These are phyloP conservation scores for Trichoderma sp. DNA, from an alignment of 2,329 filamentous ascomycete genomes.

Conservation along the genomic window DNA sequence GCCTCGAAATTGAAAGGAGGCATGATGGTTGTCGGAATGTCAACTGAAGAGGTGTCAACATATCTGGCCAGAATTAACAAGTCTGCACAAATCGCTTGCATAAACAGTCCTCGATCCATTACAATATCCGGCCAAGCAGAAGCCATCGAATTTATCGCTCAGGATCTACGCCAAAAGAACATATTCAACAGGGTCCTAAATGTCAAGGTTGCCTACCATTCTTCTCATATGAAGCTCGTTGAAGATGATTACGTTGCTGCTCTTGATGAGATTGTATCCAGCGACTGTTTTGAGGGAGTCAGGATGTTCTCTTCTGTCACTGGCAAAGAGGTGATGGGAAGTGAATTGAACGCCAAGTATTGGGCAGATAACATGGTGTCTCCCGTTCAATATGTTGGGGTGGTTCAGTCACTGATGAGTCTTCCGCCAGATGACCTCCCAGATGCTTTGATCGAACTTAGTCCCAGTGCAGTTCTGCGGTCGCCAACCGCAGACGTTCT, in stretches of 20 bases:
- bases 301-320: constrained; percentile 47
- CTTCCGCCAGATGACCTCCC: constrained; percentile 32
- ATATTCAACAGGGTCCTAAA: constrained; percentile 41
- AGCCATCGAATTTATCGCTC: constrained; percentile 35
- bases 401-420: constrained; percentile 40
- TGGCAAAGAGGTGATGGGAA: constrained; percentile 30
- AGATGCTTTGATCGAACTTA: constrained; percentile 44
- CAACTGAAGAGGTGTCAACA: constrained; percentile 29
- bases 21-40: constrained; percentile 47
- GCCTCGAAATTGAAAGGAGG: constrained; percentile 36
- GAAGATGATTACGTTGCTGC: constrained; percentile 38
- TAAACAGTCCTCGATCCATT: constrained; percentile 46
- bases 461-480: constrained; percentile 41
- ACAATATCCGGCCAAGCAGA: constrained; percentile 46
- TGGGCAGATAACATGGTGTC: constrained; percentile 50
- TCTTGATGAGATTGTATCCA: constrained; percentile 29
- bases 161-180: constrained; percentile 33
- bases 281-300: constrained; percentile 23
- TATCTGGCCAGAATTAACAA: constrained; percentile 30
- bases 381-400: constrained; percentile 46
- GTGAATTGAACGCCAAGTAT: constrained; percentile 40
- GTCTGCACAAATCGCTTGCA: constrained; percentile 42
- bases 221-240: constrained; percentile 45
- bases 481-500: constrained; percentile 42
- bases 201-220: constrained; percentile 47